Percentiles rank a stretch among this genome's conserved stretches.
phyloP scores from a whole-genome alignment of 163 green algal species.

The Chlamydomonas reinhardtii region DNA sequence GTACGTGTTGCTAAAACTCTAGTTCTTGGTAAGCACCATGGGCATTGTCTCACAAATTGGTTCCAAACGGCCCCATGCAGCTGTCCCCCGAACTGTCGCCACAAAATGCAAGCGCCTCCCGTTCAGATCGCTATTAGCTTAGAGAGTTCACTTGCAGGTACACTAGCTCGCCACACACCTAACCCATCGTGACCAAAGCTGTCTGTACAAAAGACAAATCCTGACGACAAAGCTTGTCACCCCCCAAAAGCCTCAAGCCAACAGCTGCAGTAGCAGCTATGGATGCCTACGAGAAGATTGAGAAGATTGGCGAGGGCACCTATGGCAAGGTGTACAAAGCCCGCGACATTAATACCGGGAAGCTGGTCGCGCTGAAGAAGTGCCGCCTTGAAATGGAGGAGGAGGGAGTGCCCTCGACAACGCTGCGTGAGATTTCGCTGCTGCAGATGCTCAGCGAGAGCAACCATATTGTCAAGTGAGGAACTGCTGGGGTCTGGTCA shows the following conservation, averaged over 20 bases:
- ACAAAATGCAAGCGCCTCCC: no score
- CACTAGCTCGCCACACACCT: no score
- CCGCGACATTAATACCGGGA: constrained; percentile 86
- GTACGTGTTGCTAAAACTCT: no score
- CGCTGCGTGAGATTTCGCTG: constrained; percentile 96
- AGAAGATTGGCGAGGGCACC: constrained; percentile 97
- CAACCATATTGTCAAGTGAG: constrained; percentile 98
- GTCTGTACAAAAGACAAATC: no score
- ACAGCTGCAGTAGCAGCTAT: constrained; percentile 39
- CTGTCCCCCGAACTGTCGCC: no score
- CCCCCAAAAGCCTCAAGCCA: no score
- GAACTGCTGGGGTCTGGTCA: neutral
- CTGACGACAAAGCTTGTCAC: neutral
- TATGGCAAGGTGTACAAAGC: constrained; percentile 99
- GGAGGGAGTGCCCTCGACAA: constrained; percentile 97
- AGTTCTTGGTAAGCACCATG: no score
- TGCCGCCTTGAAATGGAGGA: constrained; percentile 99
- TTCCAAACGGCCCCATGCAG: no score
- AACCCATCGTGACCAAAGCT: no score
- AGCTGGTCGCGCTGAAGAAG: constrained; percentile 99
- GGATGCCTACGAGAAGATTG: constrained; percentile 96
- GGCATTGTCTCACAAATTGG: no score
- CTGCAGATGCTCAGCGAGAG: constrained; percentile 97
- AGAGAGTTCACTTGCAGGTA: no score
- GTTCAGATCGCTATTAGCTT: no score